Evolutionary conservation across 148 eudicot species (phyloP), one percentile per base, ranked within the genome.

Genomic region (Suaeda aralocaspica): DNA sequence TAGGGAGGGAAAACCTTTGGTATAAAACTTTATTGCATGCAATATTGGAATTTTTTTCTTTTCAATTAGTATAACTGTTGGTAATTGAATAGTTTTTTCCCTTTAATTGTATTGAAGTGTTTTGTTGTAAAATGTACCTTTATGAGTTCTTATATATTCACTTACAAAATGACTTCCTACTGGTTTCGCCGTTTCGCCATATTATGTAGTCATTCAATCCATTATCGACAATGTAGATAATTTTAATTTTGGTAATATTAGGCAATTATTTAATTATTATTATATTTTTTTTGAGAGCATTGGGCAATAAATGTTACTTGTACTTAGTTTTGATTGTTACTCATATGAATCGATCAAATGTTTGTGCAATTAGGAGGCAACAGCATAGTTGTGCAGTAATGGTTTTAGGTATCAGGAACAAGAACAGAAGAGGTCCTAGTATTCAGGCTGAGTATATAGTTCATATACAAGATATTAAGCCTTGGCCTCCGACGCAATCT

Each of bases 401-500:
- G 97, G 93, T 91, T 66, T 69, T 84, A 68, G 93, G 99, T 59
- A 59, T 77, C 44, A 89, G 70, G 81, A 71, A 81, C 64, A 91
- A 89, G 80, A 83, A 49, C 59, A 78, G 90, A 80, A 89, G 81
- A 72, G 84, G 84, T 67, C 84, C 89, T 26, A 79, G 87, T n/a
- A 78, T 82, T 29, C 92, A 91, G 33, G 80, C 84, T 39, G 96
- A 91, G 31, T 91, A 84, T 71, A 55, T 74, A 21, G 77, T 94
- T 48, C 83, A 82, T 69, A 70, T 94, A 74, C 82, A 87, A 68
- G 99, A 91, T 72, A 86, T 94, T 48, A 94, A 91, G 76, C 99
- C 99, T 48, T 94, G 99, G 99, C 97, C 99, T 15, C 97, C 99
- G 29, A 91, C 97, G 49, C 92, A 89, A 67, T 89, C 91, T 22